Percentiles rank a stretch among this genome's conserved stretches.
These are phyloP conservation scores for Lignosus rhinocerotis DNA, from an alignment of 1,284 basidiomycete genomes.

Conservation along the genomic window DNA sequence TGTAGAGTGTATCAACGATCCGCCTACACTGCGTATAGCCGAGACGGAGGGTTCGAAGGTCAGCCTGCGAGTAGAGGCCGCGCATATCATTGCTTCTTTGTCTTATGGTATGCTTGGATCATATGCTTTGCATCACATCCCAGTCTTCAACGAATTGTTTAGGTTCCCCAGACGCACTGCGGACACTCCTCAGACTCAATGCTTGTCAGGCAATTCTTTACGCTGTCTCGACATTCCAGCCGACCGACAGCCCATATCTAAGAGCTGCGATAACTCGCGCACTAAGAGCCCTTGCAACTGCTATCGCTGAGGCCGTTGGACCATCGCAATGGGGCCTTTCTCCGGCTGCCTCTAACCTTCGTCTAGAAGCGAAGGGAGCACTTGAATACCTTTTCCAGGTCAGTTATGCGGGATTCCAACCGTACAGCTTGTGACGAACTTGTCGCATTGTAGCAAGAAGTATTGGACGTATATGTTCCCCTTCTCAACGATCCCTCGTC, in stretches of 20 bases:
- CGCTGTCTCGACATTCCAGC: conserved; percentile 48
- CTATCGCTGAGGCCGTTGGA: conserved; percentile 63
- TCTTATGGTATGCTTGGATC: conserved; percentile 51
- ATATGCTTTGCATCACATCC: background rate
- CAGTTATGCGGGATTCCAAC: background rate
- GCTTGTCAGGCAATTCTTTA: conserved; percentile 58
- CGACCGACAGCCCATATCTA: conserved; percentile 41
- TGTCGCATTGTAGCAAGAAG: conserved; percentile 43
- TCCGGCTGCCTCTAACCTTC: conserved; percentile 43
- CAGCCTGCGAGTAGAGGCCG: conserved; percentile 66
- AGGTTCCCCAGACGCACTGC: conserved; percentile 64
- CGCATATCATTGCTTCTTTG: conserved; percentile 71
- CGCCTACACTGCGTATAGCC: conserved; percentile 31
- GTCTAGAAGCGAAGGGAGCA: conserved; percentile 54
- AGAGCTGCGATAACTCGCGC: conserved; percentile 61
- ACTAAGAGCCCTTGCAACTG: conserved; percentile 55
- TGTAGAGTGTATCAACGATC: conserved; percentile 54
- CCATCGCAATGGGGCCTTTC: conserved; percentile 67
- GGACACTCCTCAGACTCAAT: conserved; percentile 53
- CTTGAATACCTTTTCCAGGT: conserved; percentile 65
- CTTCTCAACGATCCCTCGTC: conserved; percentile 47
- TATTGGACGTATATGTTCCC: conserved; percentile 67
- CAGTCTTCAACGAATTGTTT: background rate
- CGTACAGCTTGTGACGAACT: too few relatives aligned
- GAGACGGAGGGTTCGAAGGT: conserved; percentile 41